Evolutionary conservation across 371 early-diverging fungal genomes (phyloP), one percentile per base, ranked within the genome.

Genomic region (Haplosporangium sp.): DNA sequence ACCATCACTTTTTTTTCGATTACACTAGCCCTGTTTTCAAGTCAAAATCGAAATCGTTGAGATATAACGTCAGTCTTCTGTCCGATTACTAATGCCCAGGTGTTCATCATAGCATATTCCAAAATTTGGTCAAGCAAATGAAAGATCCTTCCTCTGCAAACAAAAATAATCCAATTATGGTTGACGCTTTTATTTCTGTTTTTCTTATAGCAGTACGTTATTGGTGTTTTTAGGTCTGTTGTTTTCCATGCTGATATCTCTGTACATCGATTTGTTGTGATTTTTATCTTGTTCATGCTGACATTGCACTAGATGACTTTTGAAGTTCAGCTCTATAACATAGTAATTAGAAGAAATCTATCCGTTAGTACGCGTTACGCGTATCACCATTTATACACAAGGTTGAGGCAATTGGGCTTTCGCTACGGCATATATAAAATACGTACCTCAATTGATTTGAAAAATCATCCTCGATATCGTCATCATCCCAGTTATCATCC

Each of bases 401-500:
- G 27, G 27, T 27, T 27, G 27, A 27, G 27, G 1, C 1, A 27
- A 27, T 27, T 27, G 27, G 27, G 27, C 27, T 27, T 27, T 27
- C 27, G 27, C 27, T 27, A 27, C 27, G 27, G 27, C 27, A 27
- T 27, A 27, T 27, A 27, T 27, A 11, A 11, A 60, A 50, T 2
- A 19, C 52, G 68, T 83, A 91, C 94, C 92, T 88, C 67, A 96
- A 85, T 83, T 96, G 96, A 76, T 90, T 88, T 45, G 96, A 93
- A 75, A 96, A 96, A 63, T 95, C 96, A 69, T 96, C 96, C 67
- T 95, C 94, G 61, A 95, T 77, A 83, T 95, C 94, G 71, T 95
- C 96, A 71, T 96, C 96, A 79, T 96, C 96, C 96, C 96, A 96
- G 86, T 94, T 93, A 63, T 95, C 95, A 61, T 94, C 94, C 96